A percentile compares a stretch with the other conserved stretches of the same genome.
phyloP scores from a whole-genome alignment of 1,284 basidiomycete genomes.

The Hemileia vastatrix region DNA sequence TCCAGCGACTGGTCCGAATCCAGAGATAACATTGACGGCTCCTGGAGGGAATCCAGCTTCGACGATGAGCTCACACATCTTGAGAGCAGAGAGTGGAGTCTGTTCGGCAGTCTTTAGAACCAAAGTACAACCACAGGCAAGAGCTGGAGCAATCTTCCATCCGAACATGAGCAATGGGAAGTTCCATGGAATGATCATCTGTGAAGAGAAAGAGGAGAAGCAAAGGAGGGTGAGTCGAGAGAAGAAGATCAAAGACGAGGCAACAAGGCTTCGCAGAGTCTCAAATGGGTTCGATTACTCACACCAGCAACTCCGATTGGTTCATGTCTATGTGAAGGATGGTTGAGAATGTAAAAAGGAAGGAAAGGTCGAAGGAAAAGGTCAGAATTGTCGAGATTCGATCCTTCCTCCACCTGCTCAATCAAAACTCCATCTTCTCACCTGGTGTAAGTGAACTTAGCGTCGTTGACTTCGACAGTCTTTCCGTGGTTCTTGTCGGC shows the following conservation, averaged over 20 bases:
- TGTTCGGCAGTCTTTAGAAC: slow-evolving; percentile 83
- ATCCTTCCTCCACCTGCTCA: too few relatives aligned
- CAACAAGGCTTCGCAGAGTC: too few relatives aligned
- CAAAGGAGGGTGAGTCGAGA: too few relatives aligned
- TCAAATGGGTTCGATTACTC: too few relatives aligned
- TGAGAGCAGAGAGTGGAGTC: slow-evolving; percentile 66
- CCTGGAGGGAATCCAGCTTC: slow-evolving; percentile 86
- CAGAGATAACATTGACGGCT: slow-evolving; percentile 66
- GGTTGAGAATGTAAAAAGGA: too few relatives aligned
- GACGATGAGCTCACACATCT: slow-evolving; percentile 43
- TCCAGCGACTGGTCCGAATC: slow-evolving; percentile 71
- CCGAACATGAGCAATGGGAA: slow-evolving; percentile 59
- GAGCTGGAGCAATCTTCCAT: slow-evolving; percentile 75
- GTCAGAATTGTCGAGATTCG: too few relatives aligned
- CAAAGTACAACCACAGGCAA: slow-evolving; percentile 72
- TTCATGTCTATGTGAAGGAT: too few relatives aligned
- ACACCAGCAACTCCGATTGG: slow-evolving; percentile 88
- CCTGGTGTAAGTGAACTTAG: slow-evolving; percentile 69
- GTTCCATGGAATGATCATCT: too few relatives aligned
- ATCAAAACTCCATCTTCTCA: too few relatives aligned
- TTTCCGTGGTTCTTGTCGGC: slow-evolving; percentile 77
- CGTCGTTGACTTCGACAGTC: slow-evolving; percentile 68
- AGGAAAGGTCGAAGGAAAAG: too few relatives aligned
- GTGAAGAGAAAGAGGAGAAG: too few relatives aligned
- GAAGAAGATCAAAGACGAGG: too few relatives aligned